phyloP scores from a whole-genome alignment of 2,329 filamentous ascomycete genomes.

The Helminthosporium solani region DNA sequence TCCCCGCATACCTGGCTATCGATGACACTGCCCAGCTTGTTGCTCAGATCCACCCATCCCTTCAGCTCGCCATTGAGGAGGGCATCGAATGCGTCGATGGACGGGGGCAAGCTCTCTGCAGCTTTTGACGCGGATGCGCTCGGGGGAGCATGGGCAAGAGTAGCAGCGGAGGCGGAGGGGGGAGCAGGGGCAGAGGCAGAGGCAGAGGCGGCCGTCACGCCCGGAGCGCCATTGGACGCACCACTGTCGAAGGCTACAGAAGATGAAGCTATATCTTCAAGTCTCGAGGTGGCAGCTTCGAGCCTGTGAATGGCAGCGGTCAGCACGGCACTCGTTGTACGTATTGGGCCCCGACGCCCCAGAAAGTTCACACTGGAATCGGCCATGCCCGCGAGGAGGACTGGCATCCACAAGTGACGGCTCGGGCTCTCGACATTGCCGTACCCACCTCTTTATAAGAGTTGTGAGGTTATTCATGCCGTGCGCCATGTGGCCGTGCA shows the following conservation, averaged over 20 bases:
- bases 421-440: too few species aligned
- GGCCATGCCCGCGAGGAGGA: slow-evolving; percentile 14
- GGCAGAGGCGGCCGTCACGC: slow-evolving; percentile 24
- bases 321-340: slow-evolving; percentile 46
- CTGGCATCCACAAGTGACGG: neutral
- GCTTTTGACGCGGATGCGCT: slow-evolving; percentile 36
- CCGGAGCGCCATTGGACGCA: slow-evolving; percentile 30
- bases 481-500: slow-evolving; percentile 61
- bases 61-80: slow-evolving; percentile 73
- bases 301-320: slow-evolving; percentile 65
- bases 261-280: slow-evolving; percentile 94
- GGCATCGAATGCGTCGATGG: slow-evolving; percentile 84
- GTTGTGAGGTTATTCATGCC: slow-evolving; percentile 97
- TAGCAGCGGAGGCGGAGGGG: slow-evolving; percentile 30
- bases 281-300: slow-evolving; percentile 91
- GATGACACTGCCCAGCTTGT: slow-evolving; percentile 73
- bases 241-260: slow-evolving; percentile 55
- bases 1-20: slow-evolving; percentile 68
- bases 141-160: slow-evolving; percentile 30
- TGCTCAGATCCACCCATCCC: slow-evolving; percentile 75
- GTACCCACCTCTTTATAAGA: slow-evolving; percentile 89
- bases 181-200: slow-evolving; percentile 36
- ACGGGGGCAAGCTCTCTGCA: slow-evolving; percentile 51
- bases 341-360: slow-evolving; percentile 22
- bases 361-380: slow-evolving; percentile 12